phyloP scores from a whole-genome alignment of 352 stramenopile species.

The Aphanomyces astaci region DNA sequence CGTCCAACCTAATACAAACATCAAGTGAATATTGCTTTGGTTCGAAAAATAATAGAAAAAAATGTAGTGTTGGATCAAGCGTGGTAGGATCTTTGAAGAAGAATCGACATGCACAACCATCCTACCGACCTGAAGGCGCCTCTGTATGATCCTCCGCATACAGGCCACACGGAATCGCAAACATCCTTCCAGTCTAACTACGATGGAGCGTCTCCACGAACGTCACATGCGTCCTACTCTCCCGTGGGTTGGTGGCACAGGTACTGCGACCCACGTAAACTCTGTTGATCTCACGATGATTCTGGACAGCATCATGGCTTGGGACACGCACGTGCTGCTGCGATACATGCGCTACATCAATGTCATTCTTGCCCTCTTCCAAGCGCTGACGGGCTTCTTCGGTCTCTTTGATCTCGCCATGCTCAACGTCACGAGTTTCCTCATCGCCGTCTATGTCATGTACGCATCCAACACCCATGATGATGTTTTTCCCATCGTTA shows the following conservation, averaged over 20 bases:
- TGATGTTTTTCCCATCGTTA: background rate
- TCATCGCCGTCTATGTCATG: slow-evolving; percentile 83
- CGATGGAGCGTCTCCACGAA: background rate
- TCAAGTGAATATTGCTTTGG: too few relatives aligned
- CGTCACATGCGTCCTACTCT: background rate
- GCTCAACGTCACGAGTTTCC: slow-evolving; percentile 80
- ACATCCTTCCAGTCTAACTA: too few relatives aligned
- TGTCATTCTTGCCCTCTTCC: slow-evolving; percentile 66
- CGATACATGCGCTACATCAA: slow-evolving; percentile 80
- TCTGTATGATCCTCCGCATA: slow-evolving; percentile 5
- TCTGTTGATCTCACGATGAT: background rate
- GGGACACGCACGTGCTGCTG: slow-evolving; percentile 62
- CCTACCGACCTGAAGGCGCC: slow-evolving; percentile 14
- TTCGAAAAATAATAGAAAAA: too few relatives aligned
- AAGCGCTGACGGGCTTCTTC: slow-evolving; percentile 73
- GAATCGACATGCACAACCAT: background rate
- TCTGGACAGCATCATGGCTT: slow-evolving; percentile 42
- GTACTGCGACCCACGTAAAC: background rate
- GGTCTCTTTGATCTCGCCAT: slow-evolving; percentile 78
- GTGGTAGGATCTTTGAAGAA: too few relatives aligned
- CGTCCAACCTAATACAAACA: too few relatives aligned
- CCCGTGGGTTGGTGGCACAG: slow-evolving; percentile 11
- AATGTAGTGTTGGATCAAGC: too few relatives aligned
- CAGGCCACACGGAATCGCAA: background rate
- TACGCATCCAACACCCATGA: slow-evolving; percentile 27